Base-by-base conservation (phyloP, 1,284 basidiomycete species). In the Austroboletus niveus region DNA sequence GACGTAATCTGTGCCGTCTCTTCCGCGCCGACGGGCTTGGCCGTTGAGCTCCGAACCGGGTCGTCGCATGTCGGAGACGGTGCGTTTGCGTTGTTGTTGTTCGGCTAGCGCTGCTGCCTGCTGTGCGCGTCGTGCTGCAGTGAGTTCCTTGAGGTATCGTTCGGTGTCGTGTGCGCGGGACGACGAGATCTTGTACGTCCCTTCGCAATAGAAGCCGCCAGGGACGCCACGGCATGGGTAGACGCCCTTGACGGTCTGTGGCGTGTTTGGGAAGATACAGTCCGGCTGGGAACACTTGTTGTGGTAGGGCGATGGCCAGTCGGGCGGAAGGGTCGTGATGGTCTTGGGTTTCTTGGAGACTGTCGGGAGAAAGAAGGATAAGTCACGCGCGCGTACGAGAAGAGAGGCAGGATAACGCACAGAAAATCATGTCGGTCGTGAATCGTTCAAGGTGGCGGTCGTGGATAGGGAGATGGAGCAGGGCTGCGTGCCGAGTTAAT, bases 241-340 rank as follows among this genome's bases (percentile, higher is more conserved):
- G 40, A 54, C 57, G 22, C 72, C 72, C 45, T 70, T 63, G 48
- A 51, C 57, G 17, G 65, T 64, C 53, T 75, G 73, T 6, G 73
- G 75, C 30, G 40, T 62, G 48, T 75, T 75, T 0, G 70, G 62
- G 39, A 61, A 66, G 34, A 54, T 57, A 53, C 74, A 75, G 14
- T 56, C 61, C 24, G 47, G 58, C 20, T 64, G 60, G 46, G 55
- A 68, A 47, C 74, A 75, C 54, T 73, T 74, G 60, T 70, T 69
- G 51, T 75, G 71, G 53, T 68, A 68, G n/a, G 65, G 63, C 7
- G 73, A 71, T 17, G 73, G 73, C 72, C 71, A 73, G 47, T 61
- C 57, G 5, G 62, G 51, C 1, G 71, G 72, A 14, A 68, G 61
- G 2, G 58, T 51, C 27, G 57, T 53, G 34, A 9, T 35, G 24